Base-by-base conservation (phyloP, 495 filamentous ascomycete species). In the Podospora conica region DNA sequence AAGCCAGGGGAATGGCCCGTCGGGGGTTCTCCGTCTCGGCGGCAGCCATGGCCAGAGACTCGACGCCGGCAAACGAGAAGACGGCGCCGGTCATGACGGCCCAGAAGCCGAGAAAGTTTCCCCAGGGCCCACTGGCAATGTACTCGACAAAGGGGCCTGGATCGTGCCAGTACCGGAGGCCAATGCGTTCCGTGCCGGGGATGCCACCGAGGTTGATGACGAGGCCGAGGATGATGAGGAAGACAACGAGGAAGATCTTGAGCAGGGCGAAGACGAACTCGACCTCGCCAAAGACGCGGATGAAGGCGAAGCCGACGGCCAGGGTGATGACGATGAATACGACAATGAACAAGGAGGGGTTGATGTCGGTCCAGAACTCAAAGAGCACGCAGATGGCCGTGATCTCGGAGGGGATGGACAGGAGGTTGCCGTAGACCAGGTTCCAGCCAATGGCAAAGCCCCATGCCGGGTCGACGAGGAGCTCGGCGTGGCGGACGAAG, bases 371-470 rank as follows among this genome's bases (percentile, higher is more conserved):
- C 84, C 85, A 88, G 68, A 81, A 88, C 71, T 84, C 77, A 60
- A 88, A 83, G 23, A 89, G 70, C 8, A 87, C 84, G 21, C 84
- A 83, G 10, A 81, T 81, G 11, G 86, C 86, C n/a, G 84, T 83
- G 53, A 88, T 85, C 74, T 88, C 86, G 69, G 79, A 81, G 6
- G 87, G 86, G 15, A 89, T 83, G 22, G 74, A 77, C 59, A 84
- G 69, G 40, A 77, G 56, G 53, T 78, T 80, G 29, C 81, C 81
- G 64, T 84, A 84, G 2, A 83, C 81, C 59, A 82, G 59, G 56
- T 83, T 84, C 80, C 79, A 83, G 8, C 91, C 91, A 67, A 93
- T 87, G 53, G 91, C 88, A 67, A 96, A 93, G 2, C 91, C 91
- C 75, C 91, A 80, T 62, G 89, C 88, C 31, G 89, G 88, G 69